Evolutionary conservation across 768 basidiomycete species (phyloP).

Genomic region (Macrolepiota dolichaula): DNA sequence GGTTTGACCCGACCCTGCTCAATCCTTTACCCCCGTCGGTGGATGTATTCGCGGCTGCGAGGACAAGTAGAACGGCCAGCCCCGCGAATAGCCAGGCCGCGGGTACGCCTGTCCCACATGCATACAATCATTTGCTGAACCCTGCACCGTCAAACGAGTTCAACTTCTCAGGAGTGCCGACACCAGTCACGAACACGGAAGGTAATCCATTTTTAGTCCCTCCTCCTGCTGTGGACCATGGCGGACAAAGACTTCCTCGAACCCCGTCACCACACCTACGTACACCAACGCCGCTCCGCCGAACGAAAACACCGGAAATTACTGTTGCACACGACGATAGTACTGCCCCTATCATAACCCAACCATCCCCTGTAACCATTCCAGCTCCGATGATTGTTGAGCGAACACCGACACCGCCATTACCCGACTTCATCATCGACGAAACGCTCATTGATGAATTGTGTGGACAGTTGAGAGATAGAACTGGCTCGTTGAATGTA

Average conservation of each 20-base stretch:
- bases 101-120: not conserved
- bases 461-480: slow-evolving; percentile 40
- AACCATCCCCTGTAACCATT: slow-evolving; percentile 18
- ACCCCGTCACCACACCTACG: slow-evolving; percentile 13
- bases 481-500: slow-evolving; percentile 62
- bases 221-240: not conserved
- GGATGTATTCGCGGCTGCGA: not conserved
- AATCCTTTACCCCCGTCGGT: slow-evolving; percentile 40
- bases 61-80: slow-evolving; percentile 7
- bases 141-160: not conserved
- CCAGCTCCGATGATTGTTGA: slow-evolving; percentile 49
- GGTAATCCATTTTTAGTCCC: slow-evolving; percentile 7
- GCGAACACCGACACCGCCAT: slow-evolving; percentile 65
- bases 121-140: not conserved
- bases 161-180: not conserved
- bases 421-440: slow-evolving; percentile 76
- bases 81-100: slow-evolving; percentile 5
- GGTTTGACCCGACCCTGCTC: slow-evolving; percentile 50
- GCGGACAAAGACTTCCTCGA: not conserved
- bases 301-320: slow-evolving; percentile 12
- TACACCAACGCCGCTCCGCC: slow-evolving; percentile 15
- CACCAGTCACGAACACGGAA: not conserved
- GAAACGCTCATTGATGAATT: slow-evolving; percentile 47
- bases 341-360: slow-evolving; percentile 13
- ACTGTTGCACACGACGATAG: not conserved